A percentile compares a stretch with the other conserved stretches of the same genome.
phyloP scores from a whole-genome alignment of 2,329 filamentous ascomycete genomes.

The Colletotrichum cordylinicola region DNA sequence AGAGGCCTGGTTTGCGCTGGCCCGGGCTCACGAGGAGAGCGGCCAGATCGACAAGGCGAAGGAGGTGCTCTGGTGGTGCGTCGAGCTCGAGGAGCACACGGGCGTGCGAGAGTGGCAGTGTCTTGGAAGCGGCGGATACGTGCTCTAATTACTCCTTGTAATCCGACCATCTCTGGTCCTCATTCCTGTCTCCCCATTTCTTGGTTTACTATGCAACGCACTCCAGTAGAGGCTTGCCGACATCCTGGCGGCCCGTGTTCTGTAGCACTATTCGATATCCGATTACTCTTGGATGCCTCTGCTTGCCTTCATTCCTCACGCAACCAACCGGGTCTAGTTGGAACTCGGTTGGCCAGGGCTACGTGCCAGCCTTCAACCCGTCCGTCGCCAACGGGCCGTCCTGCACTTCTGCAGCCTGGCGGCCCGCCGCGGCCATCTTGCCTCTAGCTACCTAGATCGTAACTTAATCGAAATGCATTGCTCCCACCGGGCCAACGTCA shows the following conservation, averaged over 20 bases:
- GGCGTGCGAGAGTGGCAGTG: slow-evolving; percentile 81
- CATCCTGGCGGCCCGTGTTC: not conserved
- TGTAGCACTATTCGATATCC: not conserved
- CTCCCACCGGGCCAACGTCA: not conserved
- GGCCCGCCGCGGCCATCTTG: not conserved
- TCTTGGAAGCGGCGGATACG: slow-evolving; percentile 71
- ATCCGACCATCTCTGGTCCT: not conserved
- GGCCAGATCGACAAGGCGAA: slow-evolving; percentile 87
- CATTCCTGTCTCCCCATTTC: not conserved
- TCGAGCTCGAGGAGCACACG: slow-evolving; percentile 87
- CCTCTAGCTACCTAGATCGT: not conserved
- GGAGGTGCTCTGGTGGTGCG: slow-evolving; percentile 96
- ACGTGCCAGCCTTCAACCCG: not conserved
- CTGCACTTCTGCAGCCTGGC: not conserved
- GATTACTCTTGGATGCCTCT: not conserved
- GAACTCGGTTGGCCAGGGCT: not conserved
- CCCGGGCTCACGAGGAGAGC: slow-evolving; percentile 85
- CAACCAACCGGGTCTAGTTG: not conserved
- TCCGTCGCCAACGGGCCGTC: not conserved
- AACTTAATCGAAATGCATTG: not conserved
- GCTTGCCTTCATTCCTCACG: not conserved
- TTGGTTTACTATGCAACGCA: not conserved
- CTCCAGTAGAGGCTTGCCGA: not conserved
- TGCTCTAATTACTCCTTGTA: slow-evolving; percentile 48
- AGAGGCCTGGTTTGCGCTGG: slow-evolving; percentile 91